Conservation (phyloP, 345 rosid genomes). For the Citrus cavaleriei region DNA sequence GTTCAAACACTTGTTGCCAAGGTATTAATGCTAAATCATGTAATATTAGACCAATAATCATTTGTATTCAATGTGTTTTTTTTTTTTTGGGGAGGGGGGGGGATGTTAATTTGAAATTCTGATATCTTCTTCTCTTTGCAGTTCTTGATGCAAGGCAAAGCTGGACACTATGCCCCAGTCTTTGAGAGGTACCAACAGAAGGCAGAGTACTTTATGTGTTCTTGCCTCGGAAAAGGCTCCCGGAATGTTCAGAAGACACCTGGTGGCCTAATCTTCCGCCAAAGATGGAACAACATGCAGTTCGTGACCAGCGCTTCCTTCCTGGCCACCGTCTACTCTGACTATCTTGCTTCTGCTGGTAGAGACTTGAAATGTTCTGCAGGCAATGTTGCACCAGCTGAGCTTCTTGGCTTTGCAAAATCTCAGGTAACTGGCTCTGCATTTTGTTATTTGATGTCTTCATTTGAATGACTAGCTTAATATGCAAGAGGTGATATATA, state of each 20-base stretch:
- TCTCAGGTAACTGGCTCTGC: conserved; percentile 55
- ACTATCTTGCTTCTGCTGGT: conserved; percentile 72
- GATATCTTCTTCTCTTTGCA: conserved; percentile 16
- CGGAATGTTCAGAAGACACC: conserved; percentile 77
- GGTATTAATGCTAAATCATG: conserved; percentile 32
- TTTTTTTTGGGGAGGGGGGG: too few relatives aligned
- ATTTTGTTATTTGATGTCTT: too few relatives aligned
- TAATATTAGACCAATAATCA: neutral
- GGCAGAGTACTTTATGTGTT: conserved; percentile 90
- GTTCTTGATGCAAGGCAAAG: conserved; percentile 95
- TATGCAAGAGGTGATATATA: neutral
- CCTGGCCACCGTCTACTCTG: conserved; percentile 73
- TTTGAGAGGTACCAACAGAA: conserved; percentile 75
- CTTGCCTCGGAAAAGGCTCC: conserved; percentile 66
- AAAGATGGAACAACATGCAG: conserved; percentile 96
- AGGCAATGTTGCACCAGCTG: conserved; percentile 51
- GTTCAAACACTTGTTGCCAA: conserved; percentile 92
- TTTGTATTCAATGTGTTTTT: neutral
- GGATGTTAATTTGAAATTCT: neutral
- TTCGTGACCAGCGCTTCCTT: conserved; percentile 89
- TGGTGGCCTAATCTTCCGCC: conserved; percentile 87
- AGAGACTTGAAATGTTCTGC: conserved; percentile 55
- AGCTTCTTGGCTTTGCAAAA: conserved; percentile 78
- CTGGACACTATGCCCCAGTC: conserved; percentile 56
- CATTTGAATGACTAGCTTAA: neutral